Percentiles rank a stretch among this genome's conserved stretches.
Evolutionary conservation across 306 rosid genomes (phyloP).

Genomic region (Abrus pulchellus): DNA sequence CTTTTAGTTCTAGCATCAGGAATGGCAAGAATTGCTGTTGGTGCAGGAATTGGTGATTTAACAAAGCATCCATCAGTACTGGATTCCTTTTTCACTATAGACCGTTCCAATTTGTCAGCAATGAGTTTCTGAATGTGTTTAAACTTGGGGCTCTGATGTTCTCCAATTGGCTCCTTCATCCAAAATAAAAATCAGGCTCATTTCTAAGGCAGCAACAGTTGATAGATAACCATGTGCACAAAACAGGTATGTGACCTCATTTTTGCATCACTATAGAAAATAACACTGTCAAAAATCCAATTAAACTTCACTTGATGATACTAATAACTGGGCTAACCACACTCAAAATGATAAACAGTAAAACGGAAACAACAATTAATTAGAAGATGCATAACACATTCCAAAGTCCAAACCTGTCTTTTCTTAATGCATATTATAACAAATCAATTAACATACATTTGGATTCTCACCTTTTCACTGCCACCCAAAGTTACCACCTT

Average conservation of each 20-base stretch:
- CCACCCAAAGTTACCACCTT: conserved; percentile 53
- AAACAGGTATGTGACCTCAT: conserved; percentile 26
- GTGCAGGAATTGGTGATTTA: conserved; percentile 47
- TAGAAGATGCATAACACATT: conserved; percentile 14
- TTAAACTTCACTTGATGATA: not conserved
- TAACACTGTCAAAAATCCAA: conserved; percentile 17
- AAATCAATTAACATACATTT: conserved; percentile 32
- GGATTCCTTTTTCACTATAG: conserved; percentile 58
- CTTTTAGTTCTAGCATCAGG: conserved; percentile 40
- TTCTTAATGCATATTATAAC: conserved; percentile 5
- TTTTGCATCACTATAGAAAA: not conserved
- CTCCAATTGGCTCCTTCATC: conserved; percentile 62
- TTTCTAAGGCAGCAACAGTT: not conserved
- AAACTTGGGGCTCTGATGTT: conserved; percentile 59
- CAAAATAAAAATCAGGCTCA: conserved; percentile 31
- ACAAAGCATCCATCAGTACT: conserved; percentile 41
- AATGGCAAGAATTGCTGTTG: conserved; percentile 43
- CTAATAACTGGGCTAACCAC: not conserved
- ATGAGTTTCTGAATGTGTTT: conserved; percentile 78
- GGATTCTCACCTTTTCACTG: conserved; percentile 60
- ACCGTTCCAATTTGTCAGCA: conserved; percentile 73
- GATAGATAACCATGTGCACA: not conserved
- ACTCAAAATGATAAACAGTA: conserved; percentile 1
- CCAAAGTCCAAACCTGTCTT: conserved; percentile 1
- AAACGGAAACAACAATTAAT: not conserved